Evolutionary conservation across 306 rosid genomes (phyloP), one percentile per base, ranked within the genome.

Genomic region (Castanea sativa): DNA sequence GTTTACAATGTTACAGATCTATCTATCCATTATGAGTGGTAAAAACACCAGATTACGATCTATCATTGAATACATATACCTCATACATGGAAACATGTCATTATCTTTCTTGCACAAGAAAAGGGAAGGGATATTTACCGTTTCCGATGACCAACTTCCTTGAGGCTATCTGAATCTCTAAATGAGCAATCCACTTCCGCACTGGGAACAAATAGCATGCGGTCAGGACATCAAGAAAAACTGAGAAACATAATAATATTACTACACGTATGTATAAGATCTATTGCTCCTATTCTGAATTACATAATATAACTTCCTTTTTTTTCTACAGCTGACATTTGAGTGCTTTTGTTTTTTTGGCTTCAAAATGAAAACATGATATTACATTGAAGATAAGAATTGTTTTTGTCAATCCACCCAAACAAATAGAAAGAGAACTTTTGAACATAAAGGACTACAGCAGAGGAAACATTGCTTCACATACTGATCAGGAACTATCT

Each of bases 151-250:
- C 53, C 53, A 49, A 13, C 53, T 49, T 49, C 53, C 53, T 10
- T 49, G 53, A 79, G 14, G 76, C 74, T 64, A 80, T 86, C 78
- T 53, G 89, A 86, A 77, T 87, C 83, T 8, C 70, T 88, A 69
- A 70, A 68, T 25, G 91, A 80, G 86, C 83, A 79, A 67, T 89
- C 93, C 86, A 86, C 77, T 73, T 89, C 93, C 75, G 84, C 75
- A 73, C 93, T 91, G 88, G 74, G 77, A 73, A 73, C 56, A 84
- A 21, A 29, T 53, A 71, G 70, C 29, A 79, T 49, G 53, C 11
- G 4, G 79, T 33, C 84, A 79, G 43, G 57, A 43, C 41, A 43
- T 51, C 53, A 73, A 58, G 6, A 52, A 61, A 68, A 63, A 10
- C 45, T 23, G 33, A 73, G 27, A 5, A 80, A 51, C 35, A 25